Evolutionary conservation across 257 asterid species (phyloP), one percentile per base, ranked within the genome.

Genomic region (Solanum chmielewskii): DNA sequence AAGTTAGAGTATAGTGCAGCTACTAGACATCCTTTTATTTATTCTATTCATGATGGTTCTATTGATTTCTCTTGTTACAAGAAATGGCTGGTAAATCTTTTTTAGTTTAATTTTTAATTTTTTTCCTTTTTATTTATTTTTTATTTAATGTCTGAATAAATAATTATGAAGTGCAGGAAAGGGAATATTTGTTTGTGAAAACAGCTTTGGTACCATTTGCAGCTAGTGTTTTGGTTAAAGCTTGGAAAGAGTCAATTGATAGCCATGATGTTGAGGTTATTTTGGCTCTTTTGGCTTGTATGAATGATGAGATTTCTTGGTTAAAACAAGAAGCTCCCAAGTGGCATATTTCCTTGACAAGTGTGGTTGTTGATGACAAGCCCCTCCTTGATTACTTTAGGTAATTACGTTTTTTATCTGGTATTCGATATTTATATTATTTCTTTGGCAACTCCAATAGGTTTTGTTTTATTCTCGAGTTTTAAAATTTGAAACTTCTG

Each of bases 1-100:
- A 89, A 91, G 4, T 64, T 83, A 71, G 13, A 76, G 23, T 95
- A 93, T 90, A 78, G 59, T 47, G 90, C 90, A 83, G 98, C 98
- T 87, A 95, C 93, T 31, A 91, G 95, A 20, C 97, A 95, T 91
- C 98, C 97, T 82, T 96, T 96, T 87, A 86, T 91, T 77, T 92
- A 87, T 87, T 87, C 88, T 42, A 94, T 96, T 86, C 93, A 94
- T 68, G 94, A 93, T 89, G 99, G 98, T 56, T 90, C 98, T 60
- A 88, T 96, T 33, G 89, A 91, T 14, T 71, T 33, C 59, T 86
- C 87, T 49, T 33, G 27, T 45, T 86, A 49, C 87, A 86, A 86
- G 18, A 49, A 7, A 10, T 86, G 83, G 83, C 83, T 71, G 83
- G 87, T 86, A 70, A 85, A 3, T 18, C 3, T 3, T 20, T 3